These are phyloP conservation scores for Gynandropsis gynandra DNA, from an alignment of 345 rosid genomes.

Conservation along the genomic window DNA sequence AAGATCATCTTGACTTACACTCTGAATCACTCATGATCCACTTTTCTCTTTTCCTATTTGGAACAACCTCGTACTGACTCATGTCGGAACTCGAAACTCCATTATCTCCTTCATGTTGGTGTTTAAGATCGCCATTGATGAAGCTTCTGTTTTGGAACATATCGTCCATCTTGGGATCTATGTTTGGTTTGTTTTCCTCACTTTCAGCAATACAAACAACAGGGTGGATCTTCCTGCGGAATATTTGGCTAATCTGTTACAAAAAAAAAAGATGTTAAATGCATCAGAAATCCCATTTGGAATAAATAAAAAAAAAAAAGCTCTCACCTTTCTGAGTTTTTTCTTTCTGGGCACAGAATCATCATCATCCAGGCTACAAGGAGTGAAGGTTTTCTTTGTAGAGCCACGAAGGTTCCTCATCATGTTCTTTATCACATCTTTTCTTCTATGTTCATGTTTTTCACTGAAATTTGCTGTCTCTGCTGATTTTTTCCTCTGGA, in stretches of 20 bases:
- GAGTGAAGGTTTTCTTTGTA: slow-evolving; percentile 1
- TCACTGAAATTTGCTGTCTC: no score
- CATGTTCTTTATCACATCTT: slow-evolving; percentile 8
- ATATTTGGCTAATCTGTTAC: slow-evolving; percentile 20
- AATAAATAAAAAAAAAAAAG: slow-evolving; percentile 2
- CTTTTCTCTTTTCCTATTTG: slow-evolving; percentile 13
- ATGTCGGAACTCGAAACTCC: neutral
- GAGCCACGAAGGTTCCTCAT: slow-evolving; percentile 8
- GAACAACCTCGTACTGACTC: no score
- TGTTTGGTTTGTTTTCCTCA: slow-evolving; percentile 3
- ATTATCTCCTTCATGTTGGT: neutral
- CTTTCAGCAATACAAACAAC: slow-evolving; percentile 13
- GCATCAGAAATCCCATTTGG: slow-evolving; percentile 9
- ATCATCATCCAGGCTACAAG: slow-evolving; percentile 3
- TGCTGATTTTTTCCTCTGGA: slow-evolving; percentile 17
- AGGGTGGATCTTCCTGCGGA: slow-evolving; percentile 24
- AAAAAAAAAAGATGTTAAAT: slow-evolving; percentile 14
- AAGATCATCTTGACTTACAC: slow-evolving; percentile 21
- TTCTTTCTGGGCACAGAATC: slow-evolving; percentile 16
- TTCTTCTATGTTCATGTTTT: neutral
- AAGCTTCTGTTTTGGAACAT: slow-evolving; percentile 11
- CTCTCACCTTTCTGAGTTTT: slow-evolving; percentile 22
- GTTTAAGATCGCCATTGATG: neutral
- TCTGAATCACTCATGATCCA: slow-evolving; percentile 28
- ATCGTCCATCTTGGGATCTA: no score